Evolutionary conservation across 495 filamentous ascomycete species (phyloP), one percentile per base, ranked within the genome.

Genomic region (Melanomma pulvis-pyrius): DNA sequence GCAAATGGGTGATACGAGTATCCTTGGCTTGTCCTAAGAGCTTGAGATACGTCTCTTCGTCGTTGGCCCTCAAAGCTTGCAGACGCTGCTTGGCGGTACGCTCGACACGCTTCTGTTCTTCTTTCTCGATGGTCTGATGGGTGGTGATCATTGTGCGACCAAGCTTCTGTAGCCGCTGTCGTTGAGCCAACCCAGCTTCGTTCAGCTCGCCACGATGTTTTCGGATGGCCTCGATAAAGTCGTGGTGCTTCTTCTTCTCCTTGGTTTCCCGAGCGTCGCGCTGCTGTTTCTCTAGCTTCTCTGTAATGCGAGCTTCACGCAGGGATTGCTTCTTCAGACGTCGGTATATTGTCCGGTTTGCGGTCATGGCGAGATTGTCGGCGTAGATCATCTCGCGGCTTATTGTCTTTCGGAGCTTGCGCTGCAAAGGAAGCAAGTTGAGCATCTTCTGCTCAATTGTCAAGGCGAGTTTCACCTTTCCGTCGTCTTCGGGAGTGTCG

Each of bases 81-180:
- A 98, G 90, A 97, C 94, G 96, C 78, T 98, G 94, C 80, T 97
- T 98, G 30, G 94, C 94, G 15, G 93, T 98, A 59, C 96, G 84
- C 77, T 98, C 94, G 68, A 98, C 87, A 65, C 94, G 88, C 79
- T 94, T 96, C 82, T 97, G 93, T 80, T 98, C 94, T 80, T 98
- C 94, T 76, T 97, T 96, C 78, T 98, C 94, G 77, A 98, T 97
- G 76, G 92, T 88, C 78, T 93, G 90, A 72, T 98, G 94, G 36
- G 96, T 92, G 46, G 82, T 74, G 32, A 90, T 79, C 91, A 97
- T 96, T 76, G 90, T 84, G 19, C 91, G 88, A 55, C 92, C 91
- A 56, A 97, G 78, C 78, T 96, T 97, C 73, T 91, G 87, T 67
- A 87, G 82, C 68, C 93, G 91, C 65, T 72, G 79, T 63, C 80